Percentiles rank a stretch among this genome's conserved stretches.
These are phyloP conservation scores for Aspergillus glaucus DNA, from an alignment of 2,329 filamentous ascomycete species.

Conservation along the genomic window DNA sequence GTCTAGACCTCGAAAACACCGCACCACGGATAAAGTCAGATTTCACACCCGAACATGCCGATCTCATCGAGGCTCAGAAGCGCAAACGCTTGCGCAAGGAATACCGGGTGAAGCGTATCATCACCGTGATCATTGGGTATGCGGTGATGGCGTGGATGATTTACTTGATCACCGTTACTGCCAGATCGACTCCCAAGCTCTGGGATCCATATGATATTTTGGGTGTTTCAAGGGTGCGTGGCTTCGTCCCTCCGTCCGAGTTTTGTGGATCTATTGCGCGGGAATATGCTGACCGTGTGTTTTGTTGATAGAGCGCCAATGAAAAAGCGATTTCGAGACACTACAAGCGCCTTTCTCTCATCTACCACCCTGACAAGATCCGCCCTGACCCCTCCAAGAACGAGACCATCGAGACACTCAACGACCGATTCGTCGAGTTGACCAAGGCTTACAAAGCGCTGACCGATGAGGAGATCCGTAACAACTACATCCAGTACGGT, in stretches of 20 bases:
- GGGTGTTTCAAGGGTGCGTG: slow-evolving; percentile 68
- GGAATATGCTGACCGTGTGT: not conserved
- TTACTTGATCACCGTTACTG: slow-evolving; percentile 79
- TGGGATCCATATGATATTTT: slow-evolving; percentile 98
- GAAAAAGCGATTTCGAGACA: slow-evolving; percentile 90
- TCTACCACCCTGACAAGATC: slow-evolving; percentile 89
- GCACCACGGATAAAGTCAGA: slow-evolving; percentile 75
- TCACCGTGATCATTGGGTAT: slow-evolving; percentile 73
- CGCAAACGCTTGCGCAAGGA: slow-evolving; percentile 84
- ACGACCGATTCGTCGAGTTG: slow-evolving; percentile 84
- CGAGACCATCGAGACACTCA: slow-evolving; percentile 77
- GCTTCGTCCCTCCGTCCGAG: not conserved
- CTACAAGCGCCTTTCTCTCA: slow-evolving; percentile 80
- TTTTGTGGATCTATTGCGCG: not conserved
- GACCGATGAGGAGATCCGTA: slow-evolving; percentile 93
- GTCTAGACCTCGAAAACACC: slow-evolving; percentile 63
- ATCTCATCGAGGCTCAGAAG: slow-evolving; percentile 75
- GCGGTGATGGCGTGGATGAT: slow-evolving; percentile 80
- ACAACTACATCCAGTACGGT: slow-evolving; percentile 93
- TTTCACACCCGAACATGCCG: slow-evolving; percentile 74
- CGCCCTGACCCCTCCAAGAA: slow-evolving; percentile 79
- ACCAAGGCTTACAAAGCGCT: slow-evolving; percentile 97
- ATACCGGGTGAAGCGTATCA: slow-evolving; percentile 75
- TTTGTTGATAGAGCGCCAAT: slow-evolving; percentile 56
- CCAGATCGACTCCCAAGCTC: slow-evolving; percentile 64